A percentile compares a stretch with the other conserved stretches of the same genome.
Evolutionary conservation across 306 rosid genomes (phyloP).

Genomic region (Hippophae rhamnoides): DNA sequence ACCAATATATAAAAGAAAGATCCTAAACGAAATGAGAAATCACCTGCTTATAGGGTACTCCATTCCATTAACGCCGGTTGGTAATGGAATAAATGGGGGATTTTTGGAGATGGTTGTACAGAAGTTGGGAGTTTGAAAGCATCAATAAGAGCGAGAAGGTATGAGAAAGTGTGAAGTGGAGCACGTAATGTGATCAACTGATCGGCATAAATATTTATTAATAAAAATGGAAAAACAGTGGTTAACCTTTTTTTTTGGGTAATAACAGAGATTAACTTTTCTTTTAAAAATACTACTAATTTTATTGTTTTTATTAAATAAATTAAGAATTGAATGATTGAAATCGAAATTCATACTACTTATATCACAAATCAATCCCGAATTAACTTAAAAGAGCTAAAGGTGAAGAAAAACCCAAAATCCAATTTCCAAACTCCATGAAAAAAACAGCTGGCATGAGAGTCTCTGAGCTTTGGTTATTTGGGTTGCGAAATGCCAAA

Average conservation of each 20-base stretch:
- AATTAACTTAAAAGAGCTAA: neutral
- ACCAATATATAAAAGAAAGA: neutral
- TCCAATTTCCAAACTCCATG: neutral
- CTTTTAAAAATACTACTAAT: no score
- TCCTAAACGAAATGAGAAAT: neutral
- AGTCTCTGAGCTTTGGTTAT: neutral
- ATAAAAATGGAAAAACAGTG: neutral
- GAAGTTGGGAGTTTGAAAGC: neutral
- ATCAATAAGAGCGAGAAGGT: neutral
- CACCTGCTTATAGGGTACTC: neutral
- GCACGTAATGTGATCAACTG: slow-evolving; percentile 5
- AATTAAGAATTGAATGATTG: neutral
- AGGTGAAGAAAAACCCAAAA: neutral
- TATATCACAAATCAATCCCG: no score
- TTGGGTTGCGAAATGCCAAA: slow-evolving; percentile 1
- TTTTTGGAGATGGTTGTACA: neutral
- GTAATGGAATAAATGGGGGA: neutral
- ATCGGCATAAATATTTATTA: neutral
- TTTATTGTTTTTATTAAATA: neutral
- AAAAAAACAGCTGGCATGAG: slow-evolving; percentile 22
- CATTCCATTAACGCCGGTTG: neutral
- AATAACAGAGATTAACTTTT: no score
- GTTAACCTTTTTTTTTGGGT: neutral
- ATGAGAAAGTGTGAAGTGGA: neutral
- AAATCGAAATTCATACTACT: no score